phyloP scores from a whole-genome alignment of 2,329 filamentous ascomycete genomes.

The Monosporascus sp. region DNA sequence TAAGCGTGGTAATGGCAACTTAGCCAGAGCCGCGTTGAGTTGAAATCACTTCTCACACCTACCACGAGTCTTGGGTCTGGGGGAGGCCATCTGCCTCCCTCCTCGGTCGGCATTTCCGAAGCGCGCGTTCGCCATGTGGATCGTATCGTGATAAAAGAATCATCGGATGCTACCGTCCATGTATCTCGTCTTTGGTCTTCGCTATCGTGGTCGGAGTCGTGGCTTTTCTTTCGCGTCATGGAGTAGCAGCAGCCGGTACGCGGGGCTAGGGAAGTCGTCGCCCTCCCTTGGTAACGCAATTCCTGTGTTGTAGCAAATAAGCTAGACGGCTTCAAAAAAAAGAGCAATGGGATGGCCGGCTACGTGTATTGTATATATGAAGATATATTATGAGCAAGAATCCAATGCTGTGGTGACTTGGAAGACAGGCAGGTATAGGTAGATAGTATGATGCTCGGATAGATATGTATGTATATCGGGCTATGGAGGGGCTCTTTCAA shows the following conservation, averaged over 20 bases:
- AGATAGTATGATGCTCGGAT: too few relatives aligned
- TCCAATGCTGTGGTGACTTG: too few relatives aligned
- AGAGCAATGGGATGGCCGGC: background rate
- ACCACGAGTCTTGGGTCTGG: conserved; percentile 31
- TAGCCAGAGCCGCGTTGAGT: too few relatives aligned
- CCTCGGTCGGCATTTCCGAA: conserved; percentile 25
- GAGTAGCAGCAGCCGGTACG: conserved; percentile 9
- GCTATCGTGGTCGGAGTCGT: background rate
- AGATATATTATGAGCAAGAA: too few relatives aligned
- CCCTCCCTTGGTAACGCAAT: conserved; percentile 19
- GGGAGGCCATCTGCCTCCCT: conserved; percentile 29
- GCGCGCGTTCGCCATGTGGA: conserved; percentile 26
- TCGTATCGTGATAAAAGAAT: conserved; percentile 6
- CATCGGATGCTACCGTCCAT: background rate
- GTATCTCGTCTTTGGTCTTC: background rate
- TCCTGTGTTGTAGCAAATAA: conserved; percentile 5
- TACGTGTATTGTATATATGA: too few relatives aligned
- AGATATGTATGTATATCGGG: too few relatives aligned
- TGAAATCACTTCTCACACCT: conserved; percentile 8
- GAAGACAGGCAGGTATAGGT: too few relatives aligned
- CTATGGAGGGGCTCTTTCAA: background rate
- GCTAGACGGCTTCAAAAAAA: background rate
- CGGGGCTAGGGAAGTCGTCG: conserved; percentile 12
- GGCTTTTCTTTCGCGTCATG: background rate
- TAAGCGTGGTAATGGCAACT: too few relatives aligned